Conservation (phyloP, 2,329 filamentous ascomycete species). For the Keithomyces neogunnii region DNA sequence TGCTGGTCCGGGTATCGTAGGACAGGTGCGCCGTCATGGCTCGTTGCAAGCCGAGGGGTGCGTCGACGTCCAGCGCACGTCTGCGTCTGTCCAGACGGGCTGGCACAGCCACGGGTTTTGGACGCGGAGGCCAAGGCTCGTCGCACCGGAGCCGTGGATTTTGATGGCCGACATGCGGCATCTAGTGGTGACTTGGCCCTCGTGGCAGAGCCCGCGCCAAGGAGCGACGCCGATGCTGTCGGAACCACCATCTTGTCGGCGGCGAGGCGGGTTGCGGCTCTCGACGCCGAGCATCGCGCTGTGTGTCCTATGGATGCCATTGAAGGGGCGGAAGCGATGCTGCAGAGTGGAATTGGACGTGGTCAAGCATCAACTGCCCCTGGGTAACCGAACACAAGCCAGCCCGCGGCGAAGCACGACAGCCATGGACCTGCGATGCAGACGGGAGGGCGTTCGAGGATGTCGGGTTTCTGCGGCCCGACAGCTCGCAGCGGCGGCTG, state of each 20-base stretch:
- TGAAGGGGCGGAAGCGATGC: constrained; percentile 5
- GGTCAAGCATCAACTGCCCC: constrained; percentile 7
- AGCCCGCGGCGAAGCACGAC: constrained; percentile 4
- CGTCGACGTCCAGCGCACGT: not conserved
- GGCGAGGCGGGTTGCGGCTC: constrained; percentile 10
- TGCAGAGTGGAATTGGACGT: constrained; percentile 2
- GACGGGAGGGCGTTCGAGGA: constrained; percentile 1
- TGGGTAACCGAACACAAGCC: not conserved
- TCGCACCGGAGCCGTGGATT: not conserved
- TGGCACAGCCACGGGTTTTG: not conserved
- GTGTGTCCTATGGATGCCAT: constrained; percentile 15
- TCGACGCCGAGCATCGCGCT: constrained; percentile 13
- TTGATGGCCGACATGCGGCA: not conserved
- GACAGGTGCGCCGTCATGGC: constrained; percentile 1
- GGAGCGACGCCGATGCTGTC: constrained; percentile 4
- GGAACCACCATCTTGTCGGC: constrained; percentile 4
- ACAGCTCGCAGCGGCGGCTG: not conserved
- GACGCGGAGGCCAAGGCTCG: not conserved
- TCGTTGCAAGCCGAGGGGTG: not conserved
- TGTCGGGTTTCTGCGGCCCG: not conserved
- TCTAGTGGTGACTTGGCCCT: not conserved
- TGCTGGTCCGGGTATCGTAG: constrained; percentile 2
- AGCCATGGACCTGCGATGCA: constrained; percentile 9
- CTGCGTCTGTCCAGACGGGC: not conserved
- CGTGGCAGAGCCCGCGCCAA: not conserved